A percentile compares a stretch with the other conserved stretches of the same genome.
Conservation (phyloP, 2,329 filamentous ascomycete species). For the Penicillium concentricum region DNA sequence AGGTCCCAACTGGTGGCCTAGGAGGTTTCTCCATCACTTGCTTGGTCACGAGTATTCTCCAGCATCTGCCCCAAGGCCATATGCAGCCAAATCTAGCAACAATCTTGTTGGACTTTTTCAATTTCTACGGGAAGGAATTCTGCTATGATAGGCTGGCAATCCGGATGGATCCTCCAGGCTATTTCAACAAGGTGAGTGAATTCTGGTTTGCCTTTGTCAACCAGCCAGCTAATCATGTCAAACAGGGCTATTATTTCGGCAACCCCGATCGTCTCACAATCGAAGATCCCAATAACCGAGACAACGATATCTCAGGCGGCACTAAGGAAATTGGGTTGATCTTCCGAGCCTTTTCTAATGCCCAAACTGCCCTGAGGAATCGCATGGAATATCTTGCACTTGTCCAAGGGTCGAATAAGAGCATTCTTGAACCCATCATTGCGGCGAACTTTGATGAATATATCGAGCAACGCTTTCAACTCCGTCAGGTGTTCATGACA, state of each 20-base stretch:
- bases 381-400: constrained; percentile 50
- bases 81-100: constrained; percentile 71
- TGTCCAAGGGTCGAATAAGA: constrained; percentile 34
- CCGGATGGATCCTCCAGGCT: constrained; percentile 69
- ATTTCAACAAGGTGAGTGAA: constrained; percentile 68
- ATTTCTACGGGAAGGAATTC: constrained; percentile 84
- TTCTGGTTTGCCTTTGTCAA: neutral
- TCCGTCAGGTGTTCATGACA: constrained; percentile 54
- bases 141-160: constrained; percentile 70
- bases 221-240: constrained; percentile 11
- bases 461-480: constrained; percentile 63
- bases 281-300: constrained; percentile 80
- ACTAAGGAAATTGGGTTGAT: constrained; percentile 70
- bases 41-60: constrained; percentile 83
- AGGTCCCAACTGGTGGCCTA: constrained; percentile 85
- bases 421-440: constrained; percentile 70
- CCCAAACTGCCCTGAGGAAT: constrained; percentile 57
- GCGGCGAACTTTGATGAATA: constrained; percentile 79
- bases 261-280: constrained; percentile 73
- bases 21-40: constrained; percentile 95
- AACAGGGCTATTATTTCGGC: constrained; percentile 50
- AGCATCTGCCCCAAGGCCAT: constrained; percentile 71
- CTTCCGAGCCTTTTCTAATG: constrained; percentile 66
- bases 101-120: constrained; percentile 81
- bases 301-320: constrained; percentile 88